phyloP scores from a whole-genome alignment of 495 filamentous ascomycete genomes.

The Aspergillus baeticus region DNA sequence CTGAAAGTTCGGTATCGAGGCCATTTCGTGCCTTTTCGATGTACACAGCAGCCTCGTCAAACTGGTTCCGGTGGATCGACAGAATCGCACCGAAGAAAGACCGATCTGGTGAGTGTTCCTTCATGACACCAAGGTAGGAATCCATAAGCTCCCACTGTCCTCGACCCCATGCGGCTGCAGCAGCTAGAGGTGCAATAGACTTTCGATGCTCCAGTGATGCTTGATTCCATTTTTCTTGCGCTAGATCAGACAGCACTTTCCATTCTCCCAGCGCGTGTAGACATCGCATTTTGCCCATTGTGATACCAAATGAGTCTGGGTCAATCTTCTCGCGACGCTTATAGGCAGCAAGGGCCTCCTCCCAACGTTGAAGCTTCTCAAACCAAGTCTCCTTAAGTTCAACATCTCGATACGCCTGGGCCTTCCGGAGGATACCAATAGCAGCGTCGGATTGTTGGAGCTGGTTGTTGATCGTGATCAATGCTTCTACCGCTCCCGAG shows the following conservation, averaged over 20 bases:
- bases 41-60: slow-evolving; percentile 77
- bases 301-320: slow-evolving; percentile 77
- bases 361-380: slow-evolving; percentile 96
- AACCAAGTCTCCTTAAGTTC: slow-evolving; percentile 98
- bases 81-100: slow-evolving; percentile 98
- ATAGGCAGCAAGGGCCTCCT: slow-evolving; percentile 93
- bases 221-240: slow-evolving; percentile 89
- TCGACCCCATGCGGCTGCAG: slow-evolving; percentile 95
- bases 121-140: slow-evolving; percentile 92
- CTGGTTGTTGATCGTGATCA: slow-evolving; percentile 98
- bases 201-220: slow-evolving; percentile 81
- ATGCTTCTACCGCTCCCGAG: slow-evolving; percentile 88
- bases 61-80: slow-evolving; percentile 90
- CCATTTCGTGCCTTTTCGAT: slow-evolving; percentile 91
- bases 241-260: slow-evolving; percentile 84
- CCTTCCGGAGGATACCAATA: slow-evolving; percentile 92
- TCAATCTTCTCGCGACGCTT: slow-evolving; percentile 74
- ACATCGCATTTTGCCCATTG: slow-evolving; percentile 99
- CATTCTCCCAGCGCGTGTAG: slow-evolving; percentile 95
- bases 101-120: slow-evolving; percentile 83
- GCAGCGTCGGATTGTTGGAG: slow-evolving; percentile 96
- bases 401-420: slow-evolving; percentile 90
- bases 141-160: slow-evolving; percentile 98
- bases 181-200: slow-evolving; percentile 86
- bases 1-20: slow-evolving; percentile 91